Conservation (phyloP, 2,329 filamentous ascomycete genomes). For the Teratosphaeria pseudoeucalypti region DNA sequence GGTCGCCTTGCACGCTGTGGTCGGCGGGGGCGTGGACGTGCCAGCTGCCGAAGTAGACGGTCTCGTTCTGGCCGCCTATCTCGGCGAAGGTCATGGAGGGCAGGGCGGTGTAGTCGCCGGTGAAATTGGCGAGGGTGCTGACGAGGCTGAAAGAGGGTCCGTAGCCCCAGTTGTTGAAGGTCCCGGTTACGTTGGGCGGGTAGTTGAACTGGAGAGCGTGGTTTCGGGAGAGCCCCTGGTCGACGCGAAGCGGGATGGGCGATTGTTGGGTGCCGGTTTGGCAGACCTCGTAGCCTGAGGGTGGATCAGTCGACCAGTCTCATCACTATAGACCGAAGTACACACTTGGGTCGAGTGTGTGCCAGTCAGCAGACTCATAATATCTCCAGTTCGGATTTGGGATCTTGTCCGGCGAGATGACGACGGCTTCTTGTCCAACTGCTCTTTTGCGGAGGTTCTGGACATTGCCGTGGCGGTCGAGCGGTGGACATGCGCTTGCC, state of each 20-base stretch:
- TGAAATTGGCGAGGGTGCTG: constrained; percentile 17
- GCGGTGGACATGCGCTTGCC: not conserved
- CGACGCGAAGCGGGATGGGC: constrained; percentile 36
- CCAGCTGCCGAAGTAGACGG: constrained; percentile 40
- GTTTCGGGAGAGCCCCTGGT: constrained; percentile 30
- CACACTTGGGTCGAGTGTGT: not conserved
- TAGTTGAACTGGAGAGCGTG: constrained; percentile 37
- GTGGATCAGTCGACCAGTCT: not conserved
- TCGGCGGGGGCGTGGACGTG: constrained; percentile 44
- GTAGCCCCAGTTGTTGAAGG: constrained; percentile 41
- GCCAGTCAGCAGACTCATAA: not conserved
- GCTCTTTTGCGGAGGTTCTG: not conserved
- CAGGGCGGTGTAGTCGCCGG: constrained; percentile 26
- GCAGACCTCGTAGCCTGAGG: constrained; percentile 33
- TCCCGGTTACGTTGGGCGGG: constrained; percentile 25
- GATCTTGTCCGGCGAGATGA: not conserved
- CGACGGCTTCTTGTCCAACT: not conserved
- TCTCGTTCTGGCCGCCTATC: constrained; percentile 32
- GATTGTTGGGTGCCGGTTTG: constrained; percentile 43
- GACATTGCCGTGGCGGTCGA: not conserved
- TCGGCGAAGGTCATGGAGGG: constrained; percentile 38
- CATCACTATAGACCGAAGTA: not conserved
- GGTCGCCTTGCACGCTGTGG: constrained; percentile 35
- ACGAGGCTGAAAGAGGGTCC: constrained; percentile 36
- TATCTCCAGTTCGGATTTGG: not conserved